Conservation (phyloP, 805 yeast species). For the Yarrowia deformans region DNA sequence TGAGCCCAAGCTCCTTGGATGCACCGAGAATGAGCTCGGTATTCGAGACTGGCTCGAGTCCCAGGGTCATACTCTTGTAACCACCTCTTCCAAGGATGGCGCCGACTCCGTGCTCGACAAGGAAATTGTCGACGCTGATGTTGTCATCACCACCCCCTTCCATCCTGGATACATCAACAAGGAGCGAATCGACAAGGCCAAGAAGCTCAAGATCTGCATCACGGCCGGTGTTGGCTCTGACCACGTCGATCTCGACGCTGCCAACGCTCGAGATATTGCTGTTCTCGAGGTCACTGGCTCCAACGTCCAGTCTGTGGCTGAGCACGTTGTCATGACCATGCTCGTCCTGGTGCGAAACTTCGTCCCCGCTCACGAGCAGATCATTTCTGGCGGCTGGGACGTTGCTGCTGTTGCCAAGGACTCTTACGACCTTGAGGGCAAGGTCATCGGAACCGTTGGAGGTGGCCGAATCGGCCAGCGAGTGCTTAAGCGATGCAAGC, state of each 20-base stretch:
- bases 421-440: not conserved
- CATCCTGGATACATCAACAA: no score
- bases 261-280: not conserved
- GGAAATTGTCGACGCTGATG: no score
- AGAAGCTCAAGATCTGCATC: not conserved
- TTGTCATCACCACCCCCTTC: no score
- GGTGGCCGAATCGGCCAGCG: not conserved
- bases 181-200: not conserved
- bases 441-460: not conserved
- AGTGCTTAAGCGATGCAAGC: not conserved
- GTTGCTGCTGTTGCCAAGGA: not conserved
- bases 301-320: not conserved
- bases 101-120: no score
- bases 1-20: no score
- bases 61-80: not conserved
- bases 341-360: slow-evolving; percentile 5
- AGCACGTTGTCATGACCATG: slow-evolving; percentile 2
- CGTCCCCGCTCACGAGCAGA: not conserved
- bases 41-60: not conserved
- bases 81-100: slow-evolving; percentile 1
- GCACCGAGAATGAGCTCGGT: no score
- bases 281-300: no score
- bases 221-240: not conserved
- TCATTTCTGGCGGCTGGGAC: not conserved
- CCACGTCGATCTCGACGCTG: not conserved